phyloP scores from a whole-genome alignment of 148 eudicot species.

The Chenopodium formosanum region DNA sequence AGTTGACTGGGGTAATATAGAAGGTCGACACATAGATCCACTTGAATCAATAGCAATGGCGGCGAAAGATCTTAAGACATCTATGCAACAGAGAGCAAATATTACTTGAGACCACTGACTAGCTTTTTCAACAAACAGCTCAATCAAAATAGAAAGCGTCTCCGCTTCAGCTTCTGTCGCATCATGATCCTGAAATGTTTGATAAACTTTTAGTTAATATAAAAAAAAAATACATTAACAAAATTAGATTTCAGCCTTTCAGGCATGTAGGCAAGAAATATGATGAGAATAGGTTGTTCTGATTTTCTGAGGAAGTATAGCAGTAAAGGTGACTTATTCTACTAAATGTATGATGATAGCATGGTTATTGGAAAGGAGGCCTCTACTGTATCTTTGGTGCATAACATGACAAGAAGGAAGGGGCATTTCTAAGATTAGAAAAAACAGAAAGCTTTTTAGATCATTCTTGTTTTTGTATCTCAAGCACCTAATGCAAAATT shows the following conservation, averaged over 20 bases:
- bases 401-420: not conserved
- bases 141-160: slow-evolving; percentile 71
- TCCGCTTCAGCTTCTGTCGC: slow-evolving; percentile 69
- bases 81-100: slow-evolving; percentile 61
- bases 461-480: not conserved
- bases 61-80: slow-evolving; percentile 91
- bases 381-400: not conserved
- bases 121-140: slow-evolving; percentile 75
- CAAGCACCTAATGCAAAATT: not conserved
- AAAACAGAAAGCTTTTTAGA: not conserved
- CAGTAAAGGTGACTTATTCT: not conserved
- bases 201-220: not conserved
- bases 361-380: not conserved
- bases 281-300: not conserved
- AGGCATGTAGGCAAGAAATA: not conserved
- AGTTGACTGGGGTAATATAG: slow-evolving; percentile 53
- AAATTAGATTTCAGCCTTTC: not conserved
- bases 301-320: not conserved
- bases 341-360: not conserved
- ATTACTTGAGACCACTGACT: slow-evolving; percentile 75
- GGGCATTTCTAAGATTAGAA: not conserved
- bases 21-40: slow-evolving; percentile 79
- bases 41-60: slow-evolving; percentile 51
- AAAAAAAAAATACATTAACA: not conserved
- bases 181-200: slow-evolving; percentile 58